phyloP scores from a whole-genome alignment of 2,329 filamentous ascomycete genomes.

The Botrytis byssoidea region DNA sequence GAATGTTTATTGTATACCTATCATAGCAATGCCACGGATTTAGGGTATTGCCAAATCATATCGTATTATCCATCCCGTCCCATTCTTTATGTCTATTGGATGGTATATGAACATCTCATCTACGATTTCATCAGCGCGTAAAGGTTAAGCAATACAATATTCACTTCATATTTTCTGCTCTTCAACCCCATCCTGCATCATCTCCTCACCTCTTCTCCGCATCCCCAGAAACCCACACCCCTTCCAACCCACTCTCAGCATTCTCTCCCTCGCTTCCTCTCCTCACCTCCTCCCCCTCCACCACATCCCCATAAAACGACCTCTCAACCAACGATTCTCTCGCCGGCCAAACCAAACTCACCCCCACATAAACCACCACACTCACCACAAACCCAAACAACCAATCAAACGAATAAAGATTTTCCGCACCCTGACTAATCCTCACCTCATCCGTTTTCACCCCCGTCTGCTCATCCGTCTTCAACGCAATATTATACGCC shows the following conservation, averaged over 20 bases:
- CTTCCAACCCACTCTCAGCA: background rate
- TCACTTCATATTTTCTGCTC: background rate
- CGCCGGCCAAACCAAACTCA: conserved; percentile 51
- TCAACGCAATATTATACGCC: conserved; percentile 28
- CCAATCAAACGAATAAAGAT: conserved; percentile 66
- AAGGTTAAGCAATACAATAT: background rate
- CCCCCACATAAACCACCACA: conserved; percentile 52
- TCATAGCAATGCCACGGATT: background rate
- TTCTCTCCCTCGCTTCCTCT: background rate
- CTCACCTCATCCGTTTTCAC: conserved; percentile 21
- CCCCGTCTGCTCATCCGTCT: conserved; percentile 2
- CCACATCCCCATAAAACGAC: conserved; percentile 42
- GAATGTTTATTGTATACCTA: no score
- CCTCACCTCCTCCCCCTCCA: conserved; percentile 6
- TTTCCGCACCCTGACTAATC: conserved; percentile 47
- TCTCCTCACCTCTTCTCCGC: conserved; percentile 24
- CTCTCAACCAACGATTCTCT: conserved; percentile 48
- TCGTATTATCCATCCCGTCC: background rate
- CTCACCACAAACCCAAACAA: conserved; percentile 59
- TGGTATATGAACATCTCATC: background rate
- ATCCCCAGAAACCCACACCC: background rate
- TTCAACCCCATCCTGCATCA: conserved; percentile 21
- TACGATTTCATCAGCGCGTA: rapidly evolving
- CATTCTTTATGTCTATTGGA: background rate
- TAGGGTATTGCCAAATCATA: background rate